These are phyloP conservation scores for Diplodia scrobiculata DNA, from an alignment of 2,329 filamentous ascomycete species.

Conservation along the genomic window DNA sequence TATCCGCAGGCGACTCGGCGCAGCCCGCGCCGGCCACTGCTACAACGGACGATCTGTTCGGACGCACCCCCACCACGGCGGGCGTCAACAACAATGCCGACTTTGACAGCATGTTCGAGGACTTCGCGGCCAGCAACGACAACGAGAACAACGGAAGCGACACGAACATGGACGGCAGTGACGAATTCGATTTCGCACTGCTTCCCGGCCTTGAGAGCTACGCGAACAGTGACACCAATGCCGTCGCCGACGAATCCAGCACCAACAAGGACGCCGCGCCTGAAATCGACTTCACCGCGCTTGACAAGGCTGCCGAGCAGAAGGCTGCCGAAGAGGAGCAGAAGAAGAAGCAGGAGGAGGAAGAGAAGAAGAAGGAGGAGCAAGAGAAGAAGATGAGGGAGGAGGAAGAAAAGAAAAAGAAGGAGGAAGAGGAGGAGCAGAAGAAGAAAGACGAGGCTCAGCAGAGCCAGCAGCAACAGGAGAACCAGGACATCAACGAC, in stretches of 20 bases:
- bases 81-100: constrained; percentile 38
- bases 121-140: constrained; percentile 21
- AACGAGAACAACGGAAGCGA: constrained; percentile 9
- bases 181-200: constrained; percentile 41
- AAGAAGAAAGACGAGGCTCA: constrained; percentile 12
- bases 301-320: constrained; percentile 1
- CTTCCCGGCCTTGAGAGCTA: constrained; percentile 48
- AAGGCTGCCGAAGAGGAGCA: constrained; percentile 15
- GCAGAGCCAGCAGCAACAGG: constrained; percentile 23
- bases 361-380: constrained; percentile 5
- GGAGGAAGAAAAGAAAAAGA: constrained; percentile 20
- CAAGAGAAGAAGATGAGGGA: constrained; percentile 1
- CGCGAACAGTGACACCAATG: constrained; percentile 44
- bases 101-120: constrained; percentile 39
- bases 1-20: constrained; percentile 22
- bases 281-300: constrained; percentile 21
- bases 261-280: background rate
- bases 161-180: constrained; percentile 27
- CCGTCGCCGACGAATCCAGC: background rate
- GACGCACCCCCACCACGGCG: constrained; percentile 38
- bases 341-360: constrained; percentile 5
- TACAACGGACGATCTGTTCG: constrained; percentile 39
- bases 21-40: constrained; percentile 23
- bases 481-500: constrained; percentile 29
- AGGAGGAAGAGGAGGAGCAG: constrained; percentile 2